Base-by-base conservation (phyloP, 1,284 basidiomycete species). In the Jaminaea rosea region DNA sequence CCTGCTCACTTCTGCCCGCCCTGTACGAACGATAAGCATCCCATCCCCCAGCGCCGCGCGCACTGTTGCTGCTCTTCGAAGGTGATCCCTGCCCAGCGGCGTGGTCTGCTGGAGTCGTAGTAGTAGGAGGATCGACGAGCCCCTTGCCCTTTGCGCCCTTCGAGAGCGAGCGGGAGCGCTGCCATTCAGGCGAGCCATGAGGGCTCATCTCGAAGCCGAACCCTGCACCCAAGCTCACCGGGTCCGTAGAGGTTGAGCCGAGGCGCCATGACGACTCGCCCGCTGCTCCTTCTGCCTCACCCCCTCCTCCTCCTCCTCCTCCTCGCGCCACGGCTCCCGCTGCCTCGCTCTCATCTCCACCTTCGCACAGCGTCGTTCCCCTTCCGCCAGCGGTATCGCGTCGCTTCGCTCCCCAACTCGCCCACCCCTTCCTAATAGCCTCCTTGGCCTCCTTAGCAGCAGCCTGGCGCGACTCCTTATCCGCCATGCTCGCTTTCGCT, bases 381-480 rank as follows among this genome's bases (percentile, higher is more conserved):
- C 48, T 63, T 67, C 28, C 34, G 10, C 34, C 34, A 21, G n/a
- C 21, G 34, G 24, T 29, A 4, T 24, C 49, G 17, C 19, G 31
- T 15, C 50, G 28, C 47, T 53, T 66, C 28, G 55, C 37, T 41
- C 66, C 69, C 68, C 67, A 72, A 49, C 46, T 69, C 8, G 64
- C 54, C 69, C 69, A 70, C 8, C 69, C 64, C 17, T 62, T 45
- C 50, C 66, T 67, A 46, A 72, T 53, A 7, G 69, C 69, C 23
- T 72, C 68, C 46, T 67, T 71, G 6, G 69, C 69, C 32, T 72
- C 66, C 27, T 59, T 59, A 1, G 68, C 65, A 9, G 65, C 60
- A 1, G 62, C 60, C 47, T 69, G 62, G 21, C 67, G 60, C n/a
- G 58, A 44, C 26, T 70, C 68, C 46, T 65, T 65, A 53, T 72